Conservation (phyloP, 1,139 yeast species). For the Sugiyamaella novakii region DNA sequence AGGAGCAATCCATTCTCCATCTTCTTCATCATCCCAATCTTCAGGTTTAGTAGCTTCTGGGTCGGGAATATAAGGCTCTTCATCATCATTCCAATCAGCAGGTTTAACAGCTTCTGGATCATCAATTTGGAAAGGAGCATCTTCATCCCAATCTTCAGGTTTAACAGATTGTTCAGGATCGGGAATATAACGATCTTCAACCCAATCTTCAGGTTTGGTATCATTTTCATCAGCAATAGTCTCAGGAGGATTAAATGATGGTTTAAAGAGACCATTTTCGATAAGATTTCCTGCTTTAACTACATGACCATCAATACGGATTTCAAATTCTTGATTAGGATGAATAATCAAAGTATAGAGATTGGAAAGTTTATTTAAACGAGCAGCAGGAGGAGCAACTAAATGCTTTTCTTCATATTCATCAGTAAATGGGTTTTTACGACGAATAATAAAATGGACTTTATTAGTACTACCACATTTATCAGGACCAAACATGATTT, state of each 20-base stretch:
- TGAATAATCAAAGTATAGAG: conserved; percentile 76
- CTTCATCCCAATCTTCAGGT: conserved; percentile 84
- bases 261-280: conserved; percentile 55
- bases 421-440: conserved; percentile 58
- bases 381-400: conserved; percentile 65
- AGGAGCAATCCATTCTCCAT: conserved; percentile 81
- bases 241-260: conserved; percentile 64
- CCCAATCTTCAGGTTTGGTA: conserved; percentile 78
- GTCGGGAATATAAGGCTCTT: conserved; percentile 60
- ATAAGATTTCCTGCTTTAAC: conserved; percentile 69
- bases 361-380: conserved; percentile 55
- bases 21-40: conserved; percentile 86
- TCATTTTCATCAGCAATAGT: conserved; percentile 65
- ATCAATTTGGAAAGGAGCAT: conserved; percentile 58
- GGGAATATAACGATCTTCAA: conserved; percentile 61
- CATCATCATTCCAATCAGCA: conserved; percentile 74
- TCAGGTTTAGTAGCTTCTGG: conserved; percentile 67
- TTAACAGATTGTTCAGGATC: conserved; percentile 65
- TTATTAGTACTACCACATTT: conserved; percentile 79
- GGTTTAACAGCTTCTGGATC: conserved; percentile 73
- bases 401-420: conserved; percentile 69
- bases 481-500: conserved; percentile 94
- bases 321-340: conserved; percentile 67
- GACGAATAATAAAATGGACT: conserved; percentile 72
- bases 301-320: conserved; percentile 77